These are phyloP conservation scores for Asterella californica DNA, from an alignment of 225 moss, liverwort and hornwort genomes.

Conservation along the genomic window DNA sequence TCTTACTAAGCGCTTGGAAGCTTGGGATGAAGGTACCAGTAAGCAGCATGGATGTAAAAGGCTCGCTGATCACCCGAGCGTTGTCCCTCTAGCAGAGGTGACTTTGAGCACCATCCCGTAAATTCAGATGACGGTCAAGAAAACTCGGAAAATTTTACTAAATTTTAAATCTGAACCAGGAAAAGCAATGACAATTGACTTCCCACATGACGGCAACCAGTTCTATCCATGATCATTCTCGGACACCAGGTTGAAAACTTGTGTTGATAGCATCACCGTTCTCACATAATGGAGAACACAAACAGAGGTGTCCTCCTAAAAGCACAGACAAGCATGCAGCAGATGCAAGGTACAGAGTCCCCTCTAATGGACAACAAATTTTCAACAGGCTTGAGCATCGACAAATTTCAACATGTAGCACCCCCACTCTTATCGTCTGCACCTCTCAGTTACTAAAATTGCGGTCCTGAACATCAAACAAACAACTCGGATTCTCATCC, in stretches of 20 bases:
- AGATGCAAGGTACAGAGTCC: not conserved
- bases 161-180: not conserved
- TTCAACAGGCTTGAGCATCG: not conserved
- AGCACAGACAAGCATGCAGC: not conserved
- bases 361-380: not conserved
- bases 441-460: not conserved
- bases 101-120: too few relatives aligned
- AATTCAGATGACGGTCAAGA: too few relatives aligned
- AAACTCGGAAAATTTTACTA: too few relatives aligned
- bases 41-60: too few relatives aligned
- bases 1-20: too few relatives aligned
- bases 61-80: too few relatives aligned
- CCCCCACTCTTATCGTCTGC: not conserved
- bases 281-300: not conserved
- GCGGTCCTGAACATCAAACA: not conserved
- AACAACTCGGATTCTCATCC: not conserved
- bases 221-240: not conserved
- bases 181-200: not conserved
- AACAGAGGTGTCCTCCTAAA: not conserved
- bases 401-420: slow-evolving; percentile 2
- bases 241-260: not conserved
- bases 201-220: not conserved
- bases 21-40: too few relatives aligned
- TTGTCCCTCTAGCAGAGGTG: too few relatives aligned
- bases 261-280: not conserved